Conservation (phyloP, 2,329 filamentous ascomycete genomes). For the Colletotrichum sp. region DNA sequence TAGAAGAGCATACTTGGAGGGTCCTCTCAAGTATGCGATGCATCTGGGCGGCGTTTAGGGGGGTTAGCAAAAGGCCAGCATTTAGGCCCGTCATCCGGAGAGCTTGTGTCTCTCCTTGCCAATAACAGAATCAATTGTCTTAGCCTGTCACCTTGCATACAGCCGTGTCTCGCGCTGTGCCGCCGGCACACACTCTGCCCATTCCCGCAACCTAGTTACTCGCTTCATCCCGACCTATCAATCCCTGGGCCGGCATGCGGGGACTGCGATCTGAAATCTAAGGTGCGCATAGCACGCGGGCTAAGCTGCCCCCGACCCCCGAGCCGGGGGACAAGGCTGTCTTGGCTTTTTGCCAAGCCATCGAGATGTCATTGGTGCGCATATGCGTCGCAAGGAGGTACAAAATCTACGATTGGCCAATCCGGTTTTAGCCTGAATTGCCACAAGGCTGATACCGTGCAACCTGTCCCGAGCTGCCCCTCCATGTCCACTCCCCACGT, state of each 20-base stretch:
- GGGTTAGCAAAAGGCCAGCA: constrained; percentile 12
- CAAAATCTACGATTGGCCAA: constrained; percentile 2
- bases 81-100: constrained; percentile 1
- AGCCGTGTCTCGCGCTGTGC: neutral
- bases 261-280: neutral
- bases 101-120: neutral
- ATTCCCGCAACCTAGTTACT: neutral
- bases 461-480: constrained; percentile 15
- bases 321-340: constrained; percentile 13
- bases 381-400: neutral
- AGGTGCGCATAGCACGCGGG: neutral
- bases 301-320: constrained; percentile 12
- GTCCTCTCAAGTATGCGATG: constrained; percentile 8
- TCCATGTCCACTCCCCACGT: constrained; percentile 18
- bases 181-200: neutral
- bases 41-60: constrained; percentile 15
- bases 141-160: neutral
- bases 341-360: constrained; percentile 9
- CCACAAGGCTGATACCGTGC: constrained; percentile 16
- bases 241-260: neutral
- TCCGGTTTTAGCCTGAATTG: constrained; percentile 17
- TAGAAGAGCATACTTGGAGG: constrained; percentile 1
- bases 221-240: neutral
- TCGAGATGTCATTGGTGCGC: constrained; percentile 15
- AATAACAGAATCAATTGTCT: neutral